Base-by-base conservation (phyloP, 1,139 yeast species). In the Spathaspora jeffriesii region DNA sequence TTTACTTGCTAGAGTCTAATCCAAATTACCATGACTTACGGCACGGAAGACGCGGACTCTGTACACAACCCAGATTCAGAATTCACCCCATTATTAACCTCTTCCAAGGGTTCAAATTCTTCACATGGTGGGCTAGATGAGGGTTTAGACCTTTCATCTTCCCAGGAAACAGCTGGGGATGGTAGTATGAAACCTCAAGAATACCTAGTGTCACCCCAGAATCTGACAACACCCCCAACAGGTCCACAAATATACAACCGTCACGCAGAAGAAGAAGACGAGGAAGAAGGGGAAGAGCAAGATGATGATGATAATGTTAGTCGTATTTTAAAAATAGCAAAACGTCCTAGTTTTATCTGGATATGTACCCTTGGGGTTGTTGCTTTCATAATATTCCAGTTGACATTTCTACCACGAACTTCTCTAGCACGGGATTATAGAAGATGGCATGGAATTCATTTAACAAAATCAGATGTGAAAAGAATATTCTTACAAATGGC, bases 321-420 rank as follows among this genome's bases (percentile, higher is more conserved):
- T 25, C 53, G 49, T 40, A 56, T 62, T 17, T 55, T 58, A 17
- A 52, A 56, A 37, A 61, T 65, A 44, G 58, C 68, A 27, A 62
- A 61, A 54, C 50, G 58, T 37, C 64, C 87, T 32, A 48, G 53
- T 43, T 80, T 85, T 47, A 71, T 79, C 60, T 75, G 81, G 57
- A 77, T 80, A 53, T 69, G 77, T 58, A 68, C 74, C n/a, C 64
- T 80, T 44, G 91, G 88, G 14, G 56, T 79, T 43, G 59, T 77
- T 7, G 82, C 79, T 48, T 68, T 80, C 42, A 67, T 82, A 11
- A 71, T 82, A 4, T 81, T 87, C 56, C 81, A 87, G 47, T 70
- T 90, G 44, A 82, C 88, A 1, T 92, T 92, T 61, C 71, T 91
- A 25, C 97, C 97, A 1, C 68, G 97, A 50, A 90, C 98, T 1